phyloP scores from a whole-genome alignment of 176 grass and related monocot genomes.

The Raddia guianensis region DNA sequence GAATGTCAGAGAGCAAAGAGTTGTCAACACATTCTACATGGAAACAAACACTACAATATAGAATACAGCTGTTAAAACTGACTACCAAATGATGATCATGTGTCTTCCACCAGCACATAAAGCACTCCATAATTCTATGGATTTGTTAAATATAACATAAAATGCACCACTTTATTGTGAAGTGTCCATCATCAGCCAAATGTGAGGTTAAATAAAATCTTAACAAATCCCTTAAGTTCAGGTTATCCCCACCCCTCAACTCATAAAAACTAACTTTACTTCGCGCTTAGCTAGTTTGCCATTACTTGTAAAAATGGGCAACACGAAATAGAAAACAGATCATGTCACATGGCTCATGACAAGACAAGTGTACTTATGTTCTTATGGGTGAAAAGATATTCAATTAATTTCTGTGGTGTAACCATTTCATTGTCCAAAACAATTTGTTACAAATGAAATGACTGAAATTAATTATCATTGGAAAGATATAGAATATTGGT shows the following conservation, averaged over 20 bases:
- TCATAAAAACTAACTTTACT: not conserved
- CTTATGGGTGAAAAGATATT: not conserved
- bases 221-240: not conserved
- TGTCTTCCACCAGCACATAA: conserved; percentile 7
- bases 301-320: too few species aligned
- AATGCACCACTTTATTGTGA: conserved; percentile 1
- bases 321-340: too few species aligned
- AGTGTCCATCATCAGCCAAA: not conserved
- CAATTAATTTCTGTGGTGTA: not conserved
- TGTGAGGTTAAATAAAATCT: not conserved
- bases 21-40: conserved; percentile 11
- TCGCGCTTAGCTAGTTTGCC: not conserved
- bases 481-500: not conserved
- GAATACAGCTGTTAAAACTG: conserved; percentile 12
- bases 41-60: conserved; percentile 6
- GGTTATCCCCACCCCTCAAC: not conserved
- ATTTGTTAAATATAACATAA: not conserved
- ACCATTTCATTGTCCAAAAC: conserved; percentile 6
- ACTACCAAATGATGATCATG: not conserved
- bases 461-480: not conserved
- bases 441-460: not conserved
- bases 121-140: not conserved
- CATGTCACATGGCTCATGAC: too few species aligned
- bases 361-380: not conserved
- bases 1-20: not conserved